Evolutionary conservation across 106 monocot genomes (phyloP), one percentile per base, ranked within the genome.

Genomic region (Allium fistulosum): DNA sequence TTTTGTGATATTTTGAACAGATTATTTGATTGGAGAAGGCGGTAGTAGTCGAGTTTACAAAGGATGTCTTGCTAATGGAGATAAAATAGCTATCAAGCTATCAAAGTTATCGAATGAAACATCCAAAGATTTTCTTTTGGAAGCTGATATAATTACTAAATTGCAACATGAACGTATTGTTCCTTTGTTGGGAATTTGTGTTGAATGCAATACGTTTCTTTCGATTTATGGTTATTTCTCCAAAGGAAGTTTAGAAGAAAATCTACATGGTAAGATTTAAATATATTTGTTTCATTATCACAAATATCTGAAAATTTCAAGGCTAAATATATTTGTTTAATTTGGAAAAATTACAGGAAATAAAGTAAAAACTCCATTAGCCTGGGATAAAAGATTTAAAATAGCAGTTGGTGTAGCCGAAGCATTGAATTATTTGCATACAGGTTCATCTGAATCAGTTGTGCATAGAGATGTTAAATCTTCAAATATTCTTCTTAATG

Each of bases 381-480:
- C 77, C 50, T 97, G 96, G 96, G 79, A 86, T 47, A 69, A 51
- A 51, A 89, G 96, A 73, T 87, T 78, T 67, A 88, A 82, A 75
- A 67, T 84, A n/a, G 96, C 96, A 8, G 46, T 86, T 26, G 84
- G 82, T 51, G 62, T 89, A 65, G 88, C 96, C 1, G 86, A 84
- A 48, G 91, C 84, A 28, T 61, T 97, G 37, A 78, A 50, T 65
- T 89, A 92, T 73, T 69, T 97, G 7, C 88, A 97, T 67, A 70
- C 17, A 16, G 78, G 66, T 45, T 71, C 73, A 16, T 62, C 79
- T 51, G 68, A 53, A 37, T 79, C 86, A 1, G 80, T 89, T 15
- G 84, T 97, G 69, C 96, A 97, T 66, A 79, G 96, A 82, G 96
- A 97, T 65, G 76, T 97, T 57, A 97, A 97, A 72, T 97, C 96